A percentile compares a stretch with the other conserved stretches of the same genome.
These are phyloP conservation scores for Pholiota molesta DNA, from an alignment of 768 basidiomycete species.

Conservation along the genomic window DNA sequence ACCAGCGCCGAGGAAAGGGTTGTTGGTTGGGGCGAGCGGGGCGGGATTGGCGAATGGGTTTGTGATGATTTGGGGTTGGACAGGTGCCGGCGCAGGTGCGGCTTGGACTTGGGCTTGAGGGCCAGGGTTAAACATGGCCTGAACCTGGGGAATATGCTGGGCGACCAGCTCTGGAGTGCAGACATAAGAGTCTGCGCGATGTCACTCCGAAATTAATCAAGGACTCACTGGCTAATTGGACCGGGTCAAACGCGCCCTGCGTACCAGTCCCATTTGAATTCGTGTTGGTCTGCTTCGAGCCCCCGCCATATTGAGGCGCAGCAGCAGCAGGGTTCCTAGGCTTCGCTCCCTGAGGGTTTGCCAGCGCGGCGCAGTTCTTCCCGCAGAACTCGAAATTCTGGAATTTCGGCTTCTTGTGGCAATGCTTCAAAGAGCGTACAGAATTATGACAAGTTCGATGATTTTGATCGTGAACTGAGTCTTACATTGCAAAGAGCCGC, in stretches of 20 bases:
- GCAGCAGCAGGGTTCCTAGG: conserved; percentile 13
- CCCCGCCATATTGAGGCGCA: conserved; percentile 10
- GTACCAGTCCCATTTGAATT: conserved; percentile 19
- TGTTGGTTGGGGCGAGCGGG: conserved; percentile 26
- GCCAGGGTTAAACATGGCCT: conserved; percentile 33
- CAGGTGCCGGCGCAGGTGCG: conserved; percentile 5
- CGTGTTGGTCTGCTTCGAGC: conserved; percentile 13
- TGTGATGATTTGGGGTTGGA: conserved; percentile 12
- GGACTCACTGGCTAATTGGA: conserved; percentile 43
- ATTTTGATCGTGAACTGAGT: neutral
- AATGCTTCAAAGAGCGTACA: conserved; percentile 38
- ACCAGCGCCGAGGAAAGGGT: conserved; percentile 30
- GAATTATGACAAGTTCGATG: neutral
- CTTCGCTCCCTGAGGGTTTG: conserved; percentile 32
- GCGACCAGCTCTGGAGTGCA: conserved; percentile 42
- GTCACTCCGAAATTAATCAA: neutral
- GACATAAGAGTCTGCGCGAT: neutral
- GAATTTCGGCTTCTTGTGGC: conserved; percentile 63
- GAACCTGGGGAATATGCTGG: conserved; percentile 51
- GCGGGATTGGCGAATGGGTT: conserved; percentile 20
- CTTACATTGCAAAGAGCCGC: conserved; percentile 48
- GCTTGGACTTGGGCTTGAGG: conserved; percentile 1
- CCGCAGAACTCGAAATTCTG: conserved; percentile 64
- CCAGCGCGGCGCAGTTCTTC: conserved; percentile 60
- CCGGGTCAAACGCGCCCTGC: conserved; percentile 34